Conservation (phyloP, 2,329 filamentous ascomycete genomes). For the Claviceps purpurea region DNA sequence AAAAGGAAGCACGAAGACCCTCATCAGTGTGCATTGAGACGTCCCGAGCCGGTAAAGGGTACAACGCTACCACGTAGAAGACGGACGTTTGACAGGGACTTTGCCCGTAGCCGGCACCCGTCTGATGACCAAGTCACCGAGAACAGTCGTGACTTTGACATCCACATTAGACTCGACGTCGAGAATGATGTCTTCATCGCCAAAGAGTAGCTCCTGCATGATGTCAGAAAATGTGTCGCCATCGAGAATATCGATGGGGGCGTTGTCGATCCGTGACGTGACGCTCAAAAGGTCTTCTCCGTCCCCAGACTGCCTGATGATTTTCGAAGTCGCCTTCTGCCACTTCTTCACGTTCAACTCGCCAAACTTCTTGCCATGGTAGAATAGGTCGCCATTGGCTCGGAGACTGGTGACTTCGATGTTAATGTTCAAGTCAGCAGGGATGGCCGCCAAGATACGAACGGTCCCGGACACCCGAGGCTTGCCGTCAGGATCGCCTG, state of each 20-base stretch:
- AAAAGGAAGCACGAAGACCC: slow-evolving; percentile 8
- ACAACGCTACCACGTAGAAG: slow-evolving; percentile 20
- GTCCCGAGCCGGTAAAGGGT: slow-evolving; percentile 9
- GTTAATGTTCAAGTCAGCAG: slow-evolving; percentile 75
- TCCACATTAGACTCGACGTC: slow-evolving; percentile 70
- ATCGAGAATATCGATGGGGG: slow-evolving; percentile 72
- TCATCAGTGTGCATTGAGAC: slow-evolving; percentile 10
- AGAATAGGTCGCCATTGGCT: slow-evolving; percentile 69
- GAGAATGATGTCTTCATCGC: slow-evolving; percentile 53
- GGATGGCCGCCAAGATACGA: slow-evolving; percentile 63
- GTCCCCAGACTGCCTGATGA: slow-evolving; percentile 41
- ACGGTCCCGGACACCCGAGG: slow-evolving; percentile 77
- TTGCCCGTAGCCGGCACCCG: slow-evolving; percentile 75
- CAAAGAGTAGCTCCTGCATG: slow-evolving; percentile 68
- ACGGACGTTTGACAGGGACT: slow-evolving; percentile 90
- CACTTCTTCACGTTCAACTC: slow-evolving; percentile 66
- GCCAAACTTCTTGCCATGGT: slow-evolving; percentile 65
- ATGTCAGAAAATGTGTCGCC: slow-evolving; percentile 66
- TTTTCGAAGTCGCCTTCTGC: slow-evolving; percentile 74
- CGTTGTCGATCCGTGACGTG: slow-evolving; percentile 61
- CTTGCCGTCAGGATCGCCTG: slow-evolving; percentile 55
- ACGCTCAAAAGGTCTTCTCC: slow-evolving; percentile 56
- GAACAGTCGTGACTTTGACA: slow-evolving; percentile 64
- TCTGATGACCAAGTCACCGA: slow-evolving; percentile 70
- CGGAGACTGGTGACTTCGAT: slow-evolving; percentile 65